Base-by-base conservation (phyloP, 495 filamentous ascomycete genomes). In the Penicillium pancosmium region DNA sequence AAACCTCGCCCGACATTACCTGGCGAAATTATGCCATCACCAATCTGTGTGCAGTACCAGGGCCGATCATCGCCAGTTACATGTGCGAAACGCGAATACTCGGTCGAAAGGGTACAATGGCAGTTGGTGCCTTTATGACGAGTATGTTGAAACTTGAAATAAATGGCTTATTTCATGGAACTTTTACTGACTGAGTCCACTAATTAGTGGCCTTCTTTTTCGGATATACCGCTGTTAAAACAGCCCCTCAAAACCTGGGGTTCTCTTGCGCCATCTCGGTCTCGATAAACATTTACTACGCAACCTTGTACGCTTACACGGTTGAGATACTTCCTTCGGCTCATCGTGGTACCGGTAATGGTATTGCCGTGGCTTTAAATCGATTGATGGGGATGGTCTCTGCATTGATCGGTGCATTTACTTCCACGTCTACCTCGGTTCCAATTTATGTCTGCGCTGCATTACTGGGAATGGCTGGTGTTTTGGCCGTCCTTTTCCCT, bases 1-100 rank as follows among this genome's bases (percentile, higher is more conserved):
- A 66, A 15, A 55, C 48, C 21, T 69, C 69, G 1, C 70, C 67
- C 16, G 69, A 77, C 38, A 55, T 64, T 10, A 74, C 71, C 21
- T 79, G 73, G 72, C 61, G 75, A 11, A 70, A 79, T 53, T 80
- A 79, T 57, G 77, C 78, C 11, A 72, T 80, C 56, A 77, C 75
- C 60, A 70, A 78, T 47, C 56, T 75, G 13, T 71, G 66, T 13
- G 78, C 74, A 2, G 60, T 79, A 5, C 47, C 70, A 5, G 77
- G 75, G 15, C 75, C 77, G 4, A 64, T 74, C 8, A 68, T 78
- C 54, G 77, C 76, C 4, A 73, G 63, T 15, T 54, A 68, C 23
- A 61, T 80, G 43, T 68, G 74, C 19, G 72, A 78, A 55, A 56
- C 61, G 41, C 68, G 57, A 1, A 57, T 65, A 4, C 47, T 80